Evolutionary conservation across 2,329 filamentous ascomycete genomes (phyloP).

Genomic region (Apiospora aurea): DNA sequence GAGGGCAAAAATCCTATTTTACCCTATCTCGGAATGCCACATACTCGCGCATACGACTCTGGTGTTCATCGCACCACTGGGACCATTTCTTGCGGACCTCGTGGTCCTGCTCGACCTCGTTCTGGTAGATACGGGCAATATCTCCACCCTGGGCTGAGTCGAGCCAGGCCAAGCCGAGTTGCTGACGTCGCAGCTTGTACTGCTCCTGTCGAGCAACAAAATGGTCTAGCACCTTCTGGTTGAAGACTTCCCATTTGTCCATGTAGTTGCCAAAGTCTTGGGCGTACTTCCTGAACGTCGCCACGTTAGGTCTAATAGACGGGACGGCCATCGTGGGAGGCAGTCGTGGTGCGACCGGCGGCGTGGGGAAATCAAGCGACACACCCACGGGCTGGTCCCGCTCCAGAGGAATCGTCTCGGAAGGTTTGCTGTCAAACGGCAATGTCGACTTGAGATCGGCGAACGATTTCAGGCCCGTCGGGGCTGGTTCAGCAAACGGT

Average conservation of each 20-base stretch:
- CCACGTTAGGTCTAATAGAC: constrained; percentile 50
- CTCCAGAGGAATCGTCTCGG: constrained; percentile 47
- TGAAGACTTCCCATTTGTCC: constrained; percentile 57
- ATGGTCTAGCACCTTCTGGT: constrained; percentile 61
- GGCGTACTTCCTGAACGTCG: constrained; percentile 59
- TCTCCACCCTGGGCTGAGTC: constrained; percentile 46
- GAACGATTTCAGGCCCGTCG: constrained; percentile 59
- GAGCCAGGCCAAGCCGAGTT: constrained; percentile 56
- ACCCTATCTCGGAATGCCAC: constrained; percentile 54
- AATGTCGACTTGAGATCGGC: constrained; percentile 62
- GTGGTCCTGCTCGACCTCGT: constrained; percentile 69
- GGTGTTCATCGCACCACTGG: constrained; percentile 65
- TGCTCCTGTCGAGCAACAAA: constrained; percentile 59
- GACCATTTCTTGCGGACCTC: constrained; percentile 67
- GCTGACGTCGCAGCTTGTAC: constrained; percentile 46
- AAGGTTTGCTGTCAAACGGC: constrained; percentile 62
- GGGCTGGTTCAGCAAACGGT: constrained; percentile 55
- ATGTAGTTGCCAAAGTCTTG: constrained; percentile 62
- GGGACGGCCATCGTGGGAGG: constrained; percentile 52
- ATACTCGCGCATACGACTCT: constrained; percentile 64
- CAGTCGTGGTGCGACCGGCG: constrained; percentile 58
- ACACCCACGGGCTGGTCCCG: constrained; percentile 43
- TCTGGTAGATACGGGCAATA: constrained; percentile 62
- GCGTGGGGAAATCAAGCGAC: constrained; percentile 53
- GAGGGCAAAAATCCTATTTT: constrained; percentile 36